phyloP scores from a whole-genome alignment of 345 rosid species.

The Isatis tinctoria region DNA sequence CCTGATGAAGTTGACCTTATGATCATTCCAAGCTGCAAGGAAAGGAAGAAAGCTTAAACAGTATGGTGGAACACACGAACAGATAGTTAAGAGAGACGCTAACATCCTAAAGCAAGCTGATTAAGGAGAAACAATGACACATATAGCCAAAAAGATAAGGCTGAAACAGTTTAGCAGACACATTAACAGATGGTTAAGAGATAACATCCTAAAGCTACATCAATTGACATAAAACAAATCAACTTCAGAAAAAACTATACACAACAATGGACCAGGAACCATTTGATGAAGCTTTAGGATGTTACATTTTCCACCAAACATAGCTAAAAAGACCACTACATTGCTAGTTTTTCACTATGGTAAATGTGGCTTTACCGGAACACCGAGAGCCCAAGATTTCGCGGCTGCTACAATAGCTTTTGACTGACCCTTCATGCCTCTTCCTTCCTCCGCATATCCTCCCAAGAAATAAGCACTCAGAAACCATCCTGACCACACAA shows the following conservation, averaged over 20 bases:
- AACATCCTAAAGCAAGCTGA: not conserved
- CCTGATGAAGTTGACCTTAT: conserved; percentile 57
- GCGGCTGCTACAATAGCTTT: conserved; percentile 67
- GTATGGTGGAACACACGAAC: not conserved
- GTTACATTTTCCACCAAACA: not conserved
- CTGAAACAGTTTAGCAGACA: not conserved
- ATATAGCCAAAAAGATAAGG: not conserved
- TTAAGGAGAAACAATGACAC: not conserved
- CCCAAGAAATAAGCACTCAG: conserved; percentile 92
- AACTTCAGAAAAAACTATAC: not conserved
- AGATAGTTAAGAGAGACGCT: not conserved
- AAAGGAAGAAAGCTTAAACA: not conserved
- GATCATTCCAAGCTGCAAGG: conserved; percentile 51
- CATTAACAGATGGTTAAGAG: not conserved
- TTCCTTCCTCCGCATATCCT: conserved; percentile 76
- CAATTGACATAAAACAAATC: not conserved
- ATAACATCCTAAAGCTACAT: conserved; percentile 2
- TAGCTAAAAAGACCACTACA: not conserved
- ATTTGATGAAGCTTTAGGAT: no score
- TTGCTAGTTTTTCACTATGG: not conserved
- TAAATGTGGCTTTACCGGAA: conserved; percentile 55
- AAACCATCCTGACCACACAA: conserved; percentile 67
- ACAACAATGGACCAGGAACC: not conserved
- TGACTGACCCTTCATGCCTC: conserved; percentile 73
- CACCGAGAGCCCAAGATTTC: conserved; percentile 80